Conservation (phyloP, 2,329 filamentous ascomycete species). For the Exophiala aquamarina region DNA sequence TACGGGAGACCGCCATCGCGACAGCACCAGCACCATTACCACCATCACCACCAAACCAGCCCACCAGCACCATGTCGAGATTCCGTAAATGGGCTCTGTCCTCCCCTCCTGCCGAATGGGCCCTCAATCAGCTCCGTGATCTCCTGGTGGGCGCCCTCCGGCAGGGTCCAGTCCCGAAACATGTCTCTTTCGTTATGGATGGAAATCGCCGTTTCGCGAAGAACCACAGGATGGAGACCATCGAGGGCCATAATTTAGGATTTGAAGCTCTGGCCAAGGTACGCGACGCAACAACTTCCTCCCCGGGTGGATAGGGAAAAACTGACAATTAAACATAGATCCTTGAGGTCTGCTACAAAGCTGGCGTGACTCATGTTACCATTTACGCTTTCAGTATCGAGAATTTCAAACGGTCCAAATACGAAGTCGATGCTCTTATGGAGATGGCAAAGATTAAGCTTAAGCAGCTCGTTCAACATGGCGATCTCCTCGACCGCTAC, state of each 20-base stretch:
- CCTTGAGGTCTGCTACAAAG: constrained; percentile 97
- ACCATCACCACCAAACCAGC: constrained; percentile 6
- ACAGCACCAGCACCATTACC: constrained; percentile 12
- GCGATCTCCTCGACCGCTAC: constrained; percentile 88
- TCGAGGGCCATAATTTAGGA: constrained; percentile 92
- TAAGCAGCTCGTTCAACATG: constrained; percentile 86
- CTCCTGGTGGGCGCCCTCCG: constrained; percentile 83
- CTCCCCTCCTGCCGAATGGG: constrained; percentile 90
- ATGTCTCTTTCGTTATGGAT: constrained; percentile 99
- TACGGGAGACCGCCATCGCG: too few species aligned
- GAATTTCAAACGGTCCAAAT: constrained; percentile 95
- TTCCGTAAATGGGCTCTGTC: constrained; percentile 75
- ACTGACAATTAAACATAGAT: constrained; percentile 56
- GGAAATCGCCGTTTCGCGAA: constrained; percentile 92
- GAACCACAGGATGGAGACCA: constrained; percentile 87
- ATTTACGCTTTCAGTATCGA: constrained; percentile 99
- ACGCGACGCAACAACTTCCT: constrained; percentile 33
- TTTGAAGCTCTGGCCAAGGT: constrained; percentile 92
- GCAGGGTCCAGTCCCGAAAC: constrained; percentile 88
- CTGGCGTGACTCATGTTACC: constrained; percentile 92
- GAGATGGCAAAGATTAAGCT: constrained; percentile 96
- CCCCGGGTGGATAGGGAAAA: constrained; percentile 3
- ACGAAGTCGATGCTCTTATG: constrained; percentile 96
- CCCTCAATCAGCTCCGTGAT: constrained; percentile 74
- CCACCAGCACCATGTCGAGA: constrained; percentile 8